Evolutionary conservation across 192 early-diverging fungal species (phyloP), one percentile per base, ranked within the genome.

Genomic region (Chytriomyces sp.): DNA sequence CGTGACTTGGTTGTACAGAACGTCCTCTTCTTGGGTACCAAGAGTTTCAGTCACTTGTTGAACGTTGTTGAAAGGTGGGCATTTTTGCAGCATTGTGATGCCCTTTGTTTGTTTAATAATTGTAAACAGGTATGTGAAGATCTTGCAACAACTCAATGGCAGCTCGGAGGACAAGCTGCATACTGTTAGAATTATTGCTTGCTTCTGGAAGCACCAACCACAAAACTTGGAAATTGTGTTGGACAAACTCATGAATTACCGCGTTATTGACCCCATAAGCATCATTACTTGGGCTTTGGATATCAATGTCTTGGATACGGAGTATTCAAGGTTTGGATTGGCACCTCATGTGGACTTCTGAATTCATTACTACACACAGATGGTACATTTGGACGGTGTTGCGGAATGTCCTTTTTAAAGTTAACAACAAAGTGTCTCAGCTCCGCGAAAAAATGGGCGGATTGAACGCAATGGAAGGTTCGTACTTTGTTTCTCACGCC

Each of bases 201-300:
- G 86, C 33, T 98, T 98, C 80, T 99, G 97, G 97, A 80, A 79
- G 52, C 80, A 86, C 34, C 93, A 97, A 74, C 87, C 92, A 30
- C 95, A 93, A 75, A 94, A 97, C 77, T 78, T 95, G 77, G 92
- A 92, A 14, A 96, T 99, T 67, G 82, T 94, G 28, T 79, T 98
- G 66, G 95, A 94, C 79, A 98, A 98, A 77, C 83, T 99, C 66
- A 80, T 96, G 64, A 95, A 96, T 78, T 99, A 99, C 81, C 89
- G 94, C 34, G 89, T 99, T 3, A 84, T 98, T 39, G 94, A 95
- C 62, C 91, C 94, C 17, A 80, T 80, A 52, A 86, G 89, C 12
- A 91, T 98, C 34, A 79, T 97, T 52, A 79, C 86, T 34, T 92
- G 93, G 92, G 78, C 93, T 31, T 89, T 96, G 5, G 53, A 66